phyloP scores from a whole-genome alignment of 768 basidiomycete species.

The Russula vinacea region DNA sequence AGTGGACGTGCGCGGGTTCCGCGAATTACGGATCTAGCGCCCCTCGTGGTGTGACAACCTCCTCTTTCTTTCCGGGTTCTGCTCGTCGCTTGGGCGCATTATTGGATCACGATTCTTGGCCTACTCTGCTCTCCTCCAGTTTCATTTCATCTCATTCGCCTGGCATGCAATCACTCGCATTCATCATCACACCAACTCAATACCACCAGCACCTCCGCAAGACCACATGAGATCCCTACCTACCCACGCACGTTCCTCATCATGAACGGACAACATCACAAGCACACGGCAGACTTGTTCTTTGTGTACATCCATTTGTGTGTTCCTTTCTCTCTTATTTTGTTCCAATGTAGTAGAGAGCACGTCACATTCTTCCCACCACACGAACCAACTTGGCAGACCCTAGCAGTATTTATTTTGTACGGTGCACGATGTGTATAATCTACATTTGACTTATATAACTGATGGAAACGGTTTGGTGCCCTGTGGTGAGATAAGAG shows the following conservation, averaged over 20 bases:
- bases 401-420: conserved; percentile 27
- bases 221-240: neutral
- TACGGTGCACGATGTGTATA: conserved; percentile 27
- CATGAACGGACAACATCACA: conserved; percentile 7
- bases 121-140: neutral
- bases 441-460: conserved; percentile 29
- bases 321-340: conserved; percentile 8
- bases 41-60: too few species aligned
- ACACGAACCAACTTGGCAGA: conserved; percentile 18
- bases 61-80: neutral
- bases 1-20: conserved; percentile 72
- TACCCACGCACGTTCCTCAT: conserved; percentile 13
- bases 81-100: neutral
- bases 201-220: conserved; percentile 6
- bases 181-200: conserved; percentile 8
- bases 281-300: conserved; percentile 19
- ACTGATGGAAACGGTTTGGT: neutral
- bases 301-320: conserved; percentile 24
- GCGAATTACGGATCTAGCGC: conserved; percentile 67
- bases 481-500: neutral
- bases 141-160: conserved; percentile 10
- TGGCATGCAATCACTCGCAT: conserved; percentile 14
- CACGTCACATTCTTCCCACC: conserved; percentile 12
- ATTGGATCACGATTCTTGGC: neutral
- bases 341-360: conserved; percentile 20